A percentile compares a stretch with the other conserved stretches of the same genome.
Conservation (phyloP, 169 alveolate species). For the Eimeria brunetti region DNA sequence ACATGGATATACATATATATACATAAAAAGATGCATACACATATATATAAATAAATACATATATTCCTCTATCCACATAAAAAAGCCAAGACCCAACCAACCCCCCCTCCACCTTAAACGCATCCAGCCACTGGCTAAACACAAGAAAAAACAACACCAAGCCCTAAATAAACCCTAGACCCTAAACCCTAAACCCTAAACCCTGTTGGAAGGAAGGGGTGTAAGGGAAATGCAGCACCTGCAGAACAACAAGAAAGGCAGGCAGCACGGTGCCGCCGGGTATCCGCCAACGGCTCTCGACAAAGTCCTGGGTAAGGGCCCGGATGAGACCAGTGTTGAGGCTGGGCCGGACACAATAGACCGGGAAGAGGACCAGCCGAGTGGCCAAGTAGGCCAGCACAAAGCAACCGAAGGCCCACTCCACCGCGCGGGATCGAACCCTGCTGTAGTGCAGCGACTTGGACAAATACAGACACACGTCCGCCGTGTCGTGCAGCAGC, state of each 20-base stretch:
- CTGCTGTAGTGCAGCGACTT: constrained; percentile 54
- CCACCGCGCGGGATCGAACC: constrained; percentile 17
- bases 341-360: constrained; percentile 77
- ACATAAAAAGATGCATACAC: neutral
- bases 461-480: constrained; percentile 73
- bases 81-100: neutral
- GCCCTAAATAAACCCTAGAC: neutral
- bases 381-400: constrained; percentile 28
- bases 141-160: no score
- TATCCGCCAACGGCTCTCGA: constrained; percentile 19
- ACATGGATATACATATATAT: no score
- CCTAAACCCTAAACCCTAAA: neutral
- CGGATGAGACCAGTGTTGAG: constrained; percentile 14
- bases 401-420: constrained; percentile 38
- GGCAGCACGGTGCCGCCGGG: constrained; percentile 80
- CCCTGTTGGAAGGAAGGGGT: no score
- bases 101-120: neutral
- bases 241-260: constrained; percentile 32
- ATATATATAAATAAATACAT: neutral
- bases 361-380: constrained; percentile 79
- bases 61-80: no score
- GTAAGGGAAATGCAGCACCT: no score
- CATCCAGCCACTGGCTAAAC: neutral
- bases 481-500: constrained; percentile 79
- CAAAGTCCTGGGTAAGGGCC: constrained; percentile 16